Conservation (phyloP, 2,329 filamentous ascomycete genomes). For the Paracamarosporium sp. region DNA sequence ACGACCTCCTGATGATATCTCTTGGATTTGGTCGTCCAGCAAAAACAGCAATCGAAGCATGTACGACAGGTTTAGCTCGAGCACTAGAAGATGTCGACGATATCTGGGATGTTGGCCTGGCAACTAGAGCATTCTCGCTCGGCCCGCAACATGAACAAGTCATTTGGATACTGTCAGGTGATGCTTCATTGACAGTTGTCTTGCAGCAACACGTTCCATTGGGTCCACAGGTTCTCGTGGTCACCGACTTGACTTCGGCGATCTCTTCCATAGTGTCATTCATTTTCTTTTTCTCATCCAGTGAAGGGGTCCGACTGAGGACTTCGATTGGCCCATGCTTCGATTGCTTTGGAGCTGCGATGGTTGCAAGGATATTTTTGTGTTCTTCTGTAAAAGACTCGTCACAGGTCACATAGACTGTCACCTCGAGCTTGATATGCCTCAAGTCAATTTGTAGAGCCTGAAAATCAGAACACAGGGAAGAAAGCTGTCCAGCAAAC, state of each 20-base stretch:
- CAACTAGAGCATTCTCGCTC: constrained; percentile 1
- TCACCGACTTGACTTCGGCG: constrained; percentile 22
- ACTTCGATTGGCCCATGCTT: constrained; percentile 28
- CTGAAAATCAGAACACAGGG: constrained; percentile 52
- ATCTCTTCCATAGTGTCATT: constrained; percentile 32
- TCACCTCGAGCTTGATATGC: constrained; percentile 57
- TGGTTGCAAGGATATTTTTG: constrained; percentile 33
- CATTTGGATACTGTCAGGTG: constrained; percentile 32
- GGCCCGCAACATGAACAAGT: constrained; percentile 24
- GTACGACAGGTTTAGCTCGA: constrained; percentile 30
- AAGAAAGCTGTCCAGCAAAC: constrained; percentile 59
- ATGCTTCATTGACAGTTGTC: constrained; percentile 49
- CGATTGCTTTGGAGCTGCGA: constrained; percentile 25
- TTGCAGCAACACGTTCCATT: constrained; percentile 58
- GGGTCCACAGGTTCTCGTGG: constrained; percentile 32
- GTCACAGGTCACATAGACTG: constrained; percentile 63
- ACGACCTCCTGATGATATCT: constrained; percentile 59
- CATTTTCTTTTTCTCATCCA: constrained; percentile 25
- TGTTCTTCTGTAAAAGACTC: constrained; percentile 54
- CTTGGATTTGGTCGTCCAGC: constrained; percentile 61
- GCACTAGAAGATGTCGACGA: constrained; percentile 21
- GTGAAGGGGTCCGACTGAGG: constrained; percentile 16
- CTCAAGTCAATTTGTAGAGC: constrained; percentile 43
- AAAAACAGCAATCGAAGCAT: constrained; percentile 46
- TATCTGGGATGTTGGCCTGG: constrained; percentile 15